Percentiles rank a stretch among this genome's conserved stretches.
Evolutionary conservation across 192 early-diverging fungal genomes (phyloP).

Genomic region (Obelidium mucronatum): DNA sequence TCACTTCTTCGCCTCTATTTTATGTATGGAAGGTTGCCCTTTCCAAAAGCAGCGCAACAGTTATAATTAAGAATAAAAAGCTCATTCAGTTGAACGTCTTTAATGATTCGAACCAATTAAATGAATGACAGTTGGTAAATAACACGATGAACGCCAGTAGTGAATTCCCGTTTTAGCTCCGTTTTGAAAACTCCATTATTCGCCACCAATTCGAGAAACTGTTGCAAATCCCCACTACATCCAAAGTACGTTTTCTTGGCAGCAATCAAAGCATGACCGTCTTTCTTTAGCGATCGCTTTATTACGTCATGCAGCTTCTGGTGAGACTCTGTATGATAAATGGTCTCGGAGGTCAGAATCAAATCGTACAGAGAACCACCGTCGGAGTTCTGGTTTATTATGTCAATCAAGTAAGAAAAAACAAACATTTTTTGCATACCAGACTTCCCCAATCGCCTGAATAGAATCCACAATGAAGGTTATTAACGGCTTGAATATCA

Average conservation of each 20-base stretch:
- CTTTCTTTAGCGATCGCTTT: constrained; percentile 33
- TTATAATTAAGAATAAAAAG: not conserved
- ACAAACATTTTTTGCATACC: constrained; percentile 16
- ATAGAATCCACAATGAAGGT: constrained; percentile 1
- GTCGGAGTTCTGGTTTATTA: not conserved
- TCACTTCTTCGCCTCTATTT: not conserved
- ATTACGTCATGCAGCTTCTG: constrained; percentile 39
- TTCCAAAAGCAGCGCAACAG: not conserved
- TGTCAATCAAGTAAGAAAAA: not conserved
- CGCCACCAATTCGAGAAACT: constrained; percentile 67
- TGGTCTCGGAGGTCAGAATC: constrained; percentile 60
- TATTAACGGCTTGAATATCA: not conserved
- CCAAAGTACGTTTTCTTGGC: constrained; percentile 97
- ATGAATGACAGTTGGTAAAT: constrained; percentile 69
- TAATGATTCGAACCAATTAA: not conserved
- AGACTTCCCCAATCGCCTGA: constrained; percentile 27
- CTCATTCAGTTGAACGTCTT: not conserved
- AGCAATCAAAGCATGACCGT: constrained; percentile 66
- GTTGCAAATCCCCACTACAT: constrained; percentile 81
- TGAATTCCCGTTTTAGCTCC: constrained; percentile 67
- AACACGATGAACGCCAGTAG: constrained; percentile 72
- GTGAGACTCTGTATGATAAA: constrained; percentile 49
- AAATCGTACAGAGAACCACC: constrained; percentile 51
- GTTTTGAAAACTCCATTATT: constrained; percentile 59
- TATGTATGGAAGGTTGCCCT: not conserved